A percentile compares a stretch with the other conserved stretches of the same genome.
phyloP scores from a whole-genome alignment of 2,329 filamentous ascomycete species.

The Alternaria arborescens region DNA sequence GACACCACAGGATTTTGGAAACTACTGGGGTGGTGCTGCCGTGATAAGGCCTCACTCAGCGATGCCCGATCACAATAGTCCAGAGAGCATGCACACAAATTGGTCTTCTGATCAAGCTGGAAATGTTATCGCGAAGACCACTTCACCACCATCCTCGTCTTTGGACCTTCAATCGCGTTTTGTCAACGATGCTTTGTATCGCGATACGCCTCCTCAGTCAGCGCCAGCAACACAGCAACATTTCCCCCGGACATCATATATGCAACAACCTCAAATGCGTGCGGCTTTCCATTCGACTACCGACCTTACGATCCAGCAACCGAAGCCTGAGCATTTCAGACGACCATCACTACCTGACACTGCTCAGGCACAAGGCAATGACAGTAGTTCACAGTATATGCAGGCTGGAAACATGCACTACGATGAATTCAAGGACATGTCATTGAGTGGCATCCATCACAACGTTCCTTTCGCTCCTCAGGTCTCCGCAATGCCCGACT shows the following conservation, averaged over 20 bases:
- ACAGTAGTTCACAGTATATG: conserved; percentile 36
- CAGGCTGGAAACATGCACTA: conserved; percentile 37
- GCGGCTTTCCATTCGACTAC: conserved; percentile 46
- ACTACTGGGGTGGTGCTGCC: conserved; percentile 53
- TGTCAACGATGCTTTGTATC: conserved; percentile 47
- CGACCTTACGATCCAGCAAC: conserved; percentile 46
- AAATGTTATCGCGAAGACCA: conserved; percentile 44
- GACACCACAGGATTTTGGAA: conserved; percentile 54
- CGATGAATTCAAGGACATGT: conserved; percentile 41
- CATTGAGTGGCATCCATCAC: conserved; percentile 40
- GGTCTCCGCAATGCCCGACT: conserved; percentile 45
- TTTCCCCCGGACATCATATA: conserved; percentile 52
- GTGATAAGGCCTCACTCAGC: conserved; percentile 39
- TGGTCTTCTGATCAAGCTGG: conserved; percentile 51
- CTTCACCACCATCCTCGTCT: conserved; percentile 59
- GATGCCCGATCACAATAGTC: conserved; percentile 52
- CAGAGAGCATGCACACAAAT: conserved; percentile 46
- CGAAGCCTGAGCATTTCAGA: conserved; percentile 49
- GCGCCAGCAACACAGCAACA: conserved; percentile 60
- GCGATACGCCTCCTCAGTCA: conserved; percentile 60
- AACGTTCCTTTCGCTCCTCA: conserved; percentile 47
- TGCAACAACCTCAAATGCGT: conserved; percentile 46
- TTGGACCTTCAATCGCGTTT: conserved; percentile 44
- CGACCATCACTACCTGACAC: conserved; percentile 49
- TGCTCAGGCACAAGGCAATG: conserved; percentile 34